Base-by-base conservation (phyloP, 306 rosid species). In the Potentilla sterilis region DNA sequence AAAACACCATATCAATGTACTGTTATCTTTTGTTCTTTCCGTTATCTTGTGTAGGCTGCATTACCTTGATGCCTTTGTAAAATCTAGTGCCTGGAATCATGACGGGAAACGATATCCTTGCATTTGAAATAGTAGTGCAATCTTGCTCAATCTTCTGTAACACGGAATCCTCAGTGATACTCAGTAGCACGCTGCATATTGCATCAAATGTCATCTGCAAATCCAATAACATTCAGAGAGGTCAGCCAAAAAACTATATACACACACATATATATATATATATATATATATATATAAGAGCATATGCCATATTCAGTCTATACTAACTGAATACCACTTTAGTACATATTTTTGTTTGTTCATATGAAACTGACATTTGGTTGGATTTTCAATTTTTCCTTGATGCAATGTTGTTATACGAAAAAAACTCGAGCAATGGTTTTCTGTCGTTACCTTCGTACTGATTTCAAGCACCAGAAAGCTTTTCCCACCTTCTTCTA, bases 51-150 rank as follows among this genome's bases (percentile, higher is more conserved):
- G 16, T 18, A 59, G 38, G 37, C 38, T 59, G 42, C 42, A 46
- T 66, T 64, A 86, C 96, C 96, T 72, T 85, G 48, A 87, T 81
- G 84, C 90, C 96, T 70, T 79, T 88, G 77, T 88, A 84, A 82
- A 88, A 91, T 81, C 92, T 85, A 77, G 96, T 85, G 38, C 92
- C 88, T 1, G 92, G 93, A 76, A 91, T 83, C 89, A 84, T 87
- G 73, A 85, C 4, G 8, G 93, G 89, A 77, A 88, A 51, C 14
- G 96, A 87, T 79, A 91, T 2, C 92, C 85, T 87, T 71, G 93
- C 90, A 57, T 80, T 66, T 12, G 90, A 85, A 54, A 87, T 77
- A 0, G 85, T 73, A 10, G 67, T 81, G 80, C 89, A 88, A 69
- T 88, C 89, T 76, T 80, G 81, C 74, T 87, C 88, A 6, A 91